phyloP scores from a whole-genome alignment of 495 filamentous ascomycete species.

The Lophiostoma macrostomum region DNA sequence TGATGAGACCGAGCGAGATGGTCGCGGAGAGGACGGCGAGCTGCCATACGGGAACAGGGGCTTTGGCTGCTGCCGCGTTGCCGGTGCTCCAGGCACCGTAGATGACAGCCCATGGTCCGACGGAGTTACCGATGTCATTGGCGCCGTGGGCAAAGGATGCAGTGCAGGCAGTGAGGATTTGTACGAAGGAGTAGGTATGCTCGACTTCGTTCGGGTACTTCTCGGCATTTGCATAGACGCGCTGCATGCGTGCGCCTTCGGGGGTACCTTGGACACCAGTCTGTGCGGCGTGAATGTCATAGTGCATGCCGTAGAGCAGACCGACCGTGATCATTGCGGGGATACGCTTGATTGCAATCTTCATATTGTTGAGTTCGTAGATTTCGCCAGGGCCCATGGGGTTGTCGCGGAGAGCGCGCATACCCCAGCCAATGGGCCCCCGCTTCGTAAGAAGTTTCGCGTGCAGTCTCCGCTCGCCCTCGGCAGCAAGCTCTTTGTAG shows the following conservation, averaged over 20 bases:
- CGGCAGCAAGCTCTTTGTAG: slow-evolving; percentile 56
- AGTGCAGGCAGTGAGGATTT: slow-evolving; percentile 70
- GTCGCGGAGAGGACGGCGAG: slow-evolving; percentile 41
- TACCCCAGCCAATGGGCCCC: slow-evolving; percentile 68
- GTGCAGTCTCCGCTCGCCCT: slow-evolving; percentile 50
- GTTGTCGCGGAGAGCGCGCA: slow-evolving; percentile 67
- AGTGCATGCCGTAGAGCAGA: slow-evolving; percentile 64
- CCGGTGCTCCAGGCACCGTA: slow-evolving; percentile 64
- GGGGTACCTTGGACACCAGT: slow-evolving; percentile 61
- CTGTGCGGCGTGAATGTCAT: slow-evolving; percentile 71
- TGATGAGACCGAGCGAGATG: slow-evolving; percentile 57
- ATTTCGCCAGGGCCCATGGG: slow-evolving; percentile 63
- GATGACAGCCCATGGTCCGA: slow-evolving; percentile 69
- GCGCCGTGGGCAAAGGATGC: slow-evolving; percentile 77
- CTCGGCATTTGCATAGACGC: slow-evolving; percentile 53
- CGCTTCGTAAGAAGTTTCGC: slow-evolving; percentile 53
- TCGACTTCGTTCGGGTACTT: slow-evolving; percentile 76
- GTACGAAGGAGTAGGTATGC: slow-evolving; percentile 71
- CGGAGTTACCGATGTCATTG: slow-evolving; percentile 76
- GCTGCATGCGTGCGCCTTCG: slow-evolving; percentile 62
- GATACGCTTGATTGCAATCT: slow-evolving; percentile 54
- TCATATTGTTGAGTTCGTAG: slow-evolving; percentile 66
- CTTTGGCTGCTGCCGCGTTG: slow-evolving; percentile 46
- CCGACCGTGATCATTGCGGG: slow-evolving; percentile 57
- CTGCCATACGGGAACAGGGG: slow-evolving; percentile 56